Evolutionary conservation across 192 early-diverging fungal genomes (phyloP).

Genomic region (Entophlyctis luteolus): DNA sequence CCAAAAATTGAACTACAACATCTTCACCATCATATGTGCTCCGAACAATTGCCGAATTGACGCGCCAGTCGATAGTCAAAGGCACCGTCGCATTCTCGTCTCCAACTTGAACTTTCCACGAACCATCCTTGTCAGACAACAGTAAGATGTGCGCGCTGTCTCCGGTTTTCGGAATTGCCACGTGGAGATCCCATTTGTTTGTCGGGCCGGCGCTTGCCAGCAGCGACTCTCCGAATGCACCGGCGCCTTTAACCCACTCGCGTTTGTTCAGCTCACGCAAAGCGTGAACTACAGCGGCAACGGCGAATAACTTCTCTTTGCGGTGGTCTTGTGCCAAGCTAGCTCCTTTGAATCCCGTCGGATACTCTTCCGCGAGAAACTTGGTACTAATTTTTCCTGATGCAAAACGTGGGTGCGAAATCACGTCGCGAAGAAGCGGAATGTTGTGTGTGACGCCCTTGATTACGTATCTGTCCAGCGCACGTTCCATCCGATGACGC

Average conservation of each 20-base stretch:
- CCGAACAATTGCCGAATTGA: conserved; percentile 70
- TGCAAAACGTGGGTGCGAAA: conserved; percentile 67
- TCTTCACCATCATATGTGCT: conserved; percentile 37
- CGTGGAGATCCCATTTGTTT: conserved; percentile 24
- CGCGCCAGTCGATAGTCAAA: conserved; percentile 61
- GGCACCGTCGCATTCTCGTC: conserved; percentile 11
- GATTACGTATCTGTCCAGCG: conserved; percentile 87
- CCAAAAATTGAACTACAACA: conserved; percentile 65
- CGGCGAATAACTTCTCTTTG: conserved; percentile 59
- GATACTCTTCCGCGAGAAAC: conserved; percentile 87
- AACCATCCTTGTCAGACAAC: conserved; percentile 11
- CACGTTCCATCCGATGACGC: conserved; percentile 70
- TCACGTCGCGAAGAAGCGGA: conserved; percentile 83
- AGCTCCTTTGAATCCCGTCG: conserved; percentile 79
- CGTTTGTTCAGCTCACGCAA: conserved; percentile 62
- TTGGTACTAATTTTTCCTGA: conserved; percentile 76
- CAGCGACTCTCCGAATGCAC: conserved; percentile 7
- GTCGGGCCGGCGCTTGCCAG: neutral
- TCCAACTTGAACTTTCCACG: conserved; percentile 19
- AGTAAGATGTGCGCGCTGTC: conserved; percentile 12
- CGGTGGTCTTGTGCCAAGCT: conserved; percentile 42
- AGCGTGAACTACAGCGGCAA: conserved; percentile 63
- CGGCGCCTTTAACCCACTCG: conserved; percentile 49
- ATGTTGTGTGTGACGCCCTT: conserved; percentile 94
- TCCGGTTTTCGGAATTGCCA: conserved; percentile 16